Evolutionary conservation across 2,329 filamentous ascomycete genomes (phyloP).

Genomic region (Penicillium nordicum): DNA sequence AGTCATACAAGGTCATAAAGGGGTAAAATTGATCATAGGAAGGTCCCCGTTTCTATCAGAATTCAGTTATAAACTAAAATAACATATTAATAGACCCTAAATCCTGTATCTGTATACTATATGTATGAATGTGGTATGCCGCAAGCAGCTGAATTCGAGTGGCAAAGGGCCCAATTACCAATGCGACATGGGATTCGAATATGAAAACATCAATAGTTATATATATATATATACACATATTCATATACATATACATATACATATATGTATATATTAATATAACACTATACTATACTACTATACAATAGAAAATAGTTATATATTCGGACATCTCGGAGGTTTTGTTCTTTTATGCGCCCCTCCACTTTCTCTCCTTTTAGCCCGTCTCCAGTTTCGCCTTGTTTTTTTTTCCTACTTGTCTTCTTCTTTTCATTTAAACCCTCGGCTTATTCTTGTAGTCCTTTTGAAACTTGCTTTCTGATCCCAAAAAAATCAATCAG

Average conservation of each 20-base stretch:
- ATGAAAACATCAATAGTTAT: not conserved
- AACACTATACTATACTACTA: not conserved
- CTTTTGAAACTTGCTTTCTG: not conserved
- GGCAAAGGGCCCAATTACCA: constrained; percentile 13
- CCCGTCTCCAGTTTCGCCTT: not conserved
- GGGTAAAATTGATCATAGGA: not conserved
- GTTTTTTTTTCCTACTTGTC: not conserved
- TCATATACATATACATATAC: too few relatives aligned
- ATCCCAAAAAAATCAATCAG: not conserved
- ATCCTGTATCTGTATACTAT: not conserved
- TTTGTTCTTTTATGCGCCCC: constrained; percentile 5
- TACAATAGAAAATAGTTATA: not conserved
- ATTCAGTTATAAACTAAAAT: not conserved
- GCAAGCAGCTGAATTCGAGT: constrained; percentile 15
- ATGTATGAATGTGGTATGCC: not conserved
- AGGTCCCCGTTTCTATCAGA: constrained; percentile 1
- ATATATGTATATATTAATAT: not conserved
- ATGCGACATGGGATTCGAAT: not conserved
- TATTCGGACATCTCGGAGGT: constrained; percentile 3
- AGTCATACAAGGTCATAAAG: not conserved
- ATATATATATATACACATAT: not conserved
- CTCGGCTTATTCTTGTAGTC: not conserved
- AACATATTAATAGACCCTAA: not conserved
- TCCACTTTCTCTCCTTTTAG: constrained; percentile 9
- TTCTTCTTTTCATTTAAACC: not conserved